A percentile compares a stretch with the other conserved stretches of the same genome.
Conservation (phyloP, 2,329 filamentous ascomycete species). For the Didymella segeticola region DNA sequence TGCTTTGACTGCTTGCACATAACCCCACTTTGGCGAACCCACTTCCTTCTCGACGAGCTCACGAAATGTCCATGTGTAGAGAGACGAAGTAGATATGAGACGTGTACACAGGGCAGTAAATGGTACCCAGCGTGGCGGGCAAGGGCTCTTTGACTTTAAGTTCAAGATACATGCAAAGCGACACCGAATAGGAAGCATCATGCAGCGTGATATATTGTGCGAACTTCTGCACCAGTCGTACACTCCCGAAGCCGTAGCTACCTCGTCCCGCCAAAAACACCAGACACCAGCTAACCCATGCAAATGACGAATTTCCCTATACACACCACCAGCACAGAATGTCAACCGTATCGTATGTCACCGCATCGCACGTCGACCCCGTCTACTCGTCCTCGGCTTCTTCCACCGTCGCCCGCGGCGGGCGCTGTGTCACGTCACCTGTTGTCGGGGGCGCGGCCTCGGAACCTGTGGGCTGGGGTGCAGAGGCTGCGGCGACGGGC, state of each 20-base stretch:
- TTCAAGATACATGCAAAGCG: no score
- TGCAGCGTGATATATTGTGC: background rate
- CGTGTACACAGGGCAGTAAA: no score
- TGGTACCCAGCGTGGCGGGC: no score
- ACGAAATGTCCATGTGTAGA: no score
- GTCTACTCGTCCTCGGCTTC: slow-evolving; percentile 48
- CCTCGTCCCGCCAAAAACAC: background rate
- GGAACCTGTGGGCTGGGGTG: slow-evolving; percentile 40
- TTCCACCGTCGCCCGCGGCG: slow-evolving; percentile 45
- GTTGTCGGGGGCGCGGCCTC: slow-evolving; percentile 23
- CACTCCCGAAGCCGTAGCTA: background rate
- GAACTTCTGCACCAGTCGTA: background rate
- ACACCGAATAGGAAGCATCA: background rate
- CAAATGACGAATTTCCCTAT: slow-evolving; percentile 10
- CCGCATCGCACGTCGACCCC: background rate
- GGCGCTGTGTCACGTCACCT: slow-evolving; percentile 35
- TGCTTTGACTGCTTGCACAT: no score
- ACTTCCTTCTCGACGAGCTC: no score
- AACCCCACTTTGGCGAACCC: no score
- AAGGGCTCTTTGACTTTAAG: no score
- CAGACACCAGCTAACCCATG: slow-evolving; percentile 18
- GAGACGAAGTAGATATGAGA: no score
- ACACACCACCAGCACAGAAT: background rate
- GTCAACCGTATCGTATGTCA: background rate
- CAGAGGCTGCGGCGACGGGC: slow-evolving; percentile 30